Evolutionary conservation across 2,329 filamentous ascomycete species (phyloP), one percentile per base, ranked within the genome.

Genomic region (Apiospora aurea): DNA sequence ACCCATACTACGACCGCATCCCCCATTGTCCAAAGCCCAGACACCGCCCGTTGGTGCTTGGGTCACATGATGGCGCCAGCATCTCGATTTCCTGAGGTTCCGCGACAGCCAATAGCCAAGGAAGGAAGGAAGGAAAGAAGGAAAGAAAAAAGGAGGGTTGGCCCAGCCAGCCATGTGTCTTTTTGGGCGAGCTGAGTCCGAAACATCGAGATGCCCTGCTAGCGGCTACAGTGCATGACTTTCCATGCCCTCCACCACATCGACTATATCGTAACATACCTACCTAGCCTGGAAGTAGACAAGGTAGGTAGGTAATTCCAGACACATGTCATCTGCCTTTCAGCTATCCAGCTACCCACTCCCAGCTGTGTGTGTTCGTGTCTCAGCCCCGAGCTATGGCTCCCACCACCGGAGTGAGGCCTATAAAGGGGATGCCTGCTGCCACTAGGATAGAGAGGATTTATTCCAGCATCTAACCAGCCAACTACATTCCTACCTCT

Each of bases 401-500:
- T 11, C 16, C 18, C 57, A 41, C 29, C 57, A 38, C 34, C 34
- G 5, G 34, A 38, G 34, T 26, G 10, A 18, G 44, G 44, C 41
- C 18, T 64, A 64, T 64, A 64, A 64, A 64, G 57, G 34, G 34
- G 21, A n/a, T 34, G 34, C 21, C 34, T 5, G 5, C 29, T 24
- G 34, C 57, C 34, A 38, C 53, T 4, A 14, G 29, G 10, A 4
- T 13, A 26, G 11, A 16, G 24, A 38, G 41, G 34, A 67, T 67
- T 70, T 13, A 13, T 24, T 14, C 66, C 71, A 49, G 16, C 67
- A 74, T 71, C 44, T 16, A 38, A 38, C 34, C 34, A 38, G 7
- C 34, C 34, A 49, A n/a, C 46, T 26, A 38, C 21, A 13, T 38
- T 61, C 18, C 2, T 16, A 61, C 4, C 26, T 29, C 26, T 29